Conservation (phyloP, 805 yeast species). For the Kluyveromyces aestuarii region DNA sequence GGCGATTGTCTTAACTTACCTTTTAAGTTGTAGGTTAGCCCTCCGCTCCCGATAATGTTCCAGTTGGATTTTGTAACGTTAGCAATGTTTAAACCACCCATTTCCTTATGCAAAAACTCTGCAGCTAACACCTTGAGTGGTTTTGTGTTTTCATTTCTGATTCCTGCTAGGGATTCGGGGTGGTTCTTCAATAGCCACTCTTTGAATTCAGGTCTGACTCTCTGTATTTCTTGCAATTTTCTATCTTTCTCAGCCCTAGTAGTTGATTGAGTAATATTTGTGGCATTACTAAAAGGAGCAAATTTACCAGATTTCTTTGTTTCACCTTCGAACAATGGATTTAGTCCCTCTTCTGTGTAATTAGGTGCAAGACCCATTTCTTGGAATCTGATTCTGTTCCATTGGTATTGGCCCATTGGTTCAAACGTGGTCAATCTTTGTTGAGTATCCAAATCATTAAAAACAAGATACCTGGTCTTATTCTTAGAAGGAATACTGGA, state of each 20-base stretch:
- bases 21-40: conserved; percentile 57
- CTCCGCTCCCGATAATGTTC: conserved; percentile 58
- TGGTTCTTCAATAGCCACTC: conserved; percentile 44
- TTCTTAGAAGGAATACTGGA: conserved; percentile 55
- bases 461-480: conserved; percentile 49
- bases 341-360: conserved; percentile 17
- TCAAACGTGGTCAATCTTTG: conserved; percentile 67
- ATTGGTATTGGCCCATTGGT: conserved; percentile 44
- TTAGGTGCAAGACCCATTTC: conserved; percentile 47
- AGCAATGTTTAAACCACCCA: conserved; percentile 4
- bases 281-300: conserved; percentile 15
- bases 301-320: conserved; percentile 11
- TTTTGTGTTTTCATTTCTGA: conserved; percentile 20
- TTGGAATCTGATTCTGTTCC: conserved; percentile 56
- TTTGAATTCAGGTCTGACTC: conserved; percentile 44
- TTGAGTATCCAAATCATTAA: conserved; percentile 57
- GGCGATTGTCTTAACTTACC: conserved; percentile 67
- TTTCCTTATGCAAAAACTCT: conserved; percentile 30
- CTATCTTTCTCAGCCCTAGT: conserved; percentile 13
- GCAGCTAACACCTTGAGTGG: conserved; percentile 32
- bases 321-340: conserved; percentile 29
- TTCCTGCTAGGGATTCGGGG: conserved; percentile 32
- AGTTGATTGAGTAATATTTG: conserved; percentile 10
- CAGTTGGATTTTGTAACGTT: conserved; percentile 10
- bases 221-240: conserved; percentile 34